Base-by-base conservation (phyloP, 345 rosid genomes). In the Isatis tinctoria region DNA sequence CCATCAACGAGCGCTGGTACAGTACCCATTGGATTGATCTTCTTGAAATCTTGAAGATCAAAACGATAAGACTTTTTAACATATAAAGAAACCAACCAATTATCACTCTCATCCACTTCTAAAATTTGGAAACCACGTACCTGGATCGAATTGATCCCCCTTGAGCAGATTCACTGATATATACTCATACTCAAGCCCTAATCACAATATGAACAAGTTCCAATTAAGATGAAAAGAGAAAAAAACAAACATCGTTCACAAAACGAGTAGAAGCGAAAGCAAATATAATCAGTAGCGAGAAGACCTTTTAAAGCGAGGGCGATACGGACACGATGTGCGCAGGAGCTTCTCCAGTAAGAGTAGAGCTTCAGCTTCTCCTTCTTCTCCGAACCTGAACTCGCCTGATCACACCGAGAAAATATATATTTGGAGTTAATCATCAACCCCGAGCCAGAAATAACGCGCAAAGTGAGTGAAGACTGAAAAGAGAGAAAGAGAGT, bases 1-100 rank as follows among this genome's bases (percentile, higher is more conserved):
- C 94, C 98, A 80, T 93, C 97, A 4, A 81, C 86, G 65, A 91
- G 85, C 1, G 73, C 89, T 10, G 96, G 96, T 48, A 93, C 94
- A 62, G 83, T 86, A 4, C 94, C 89, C 72, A 89, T 75, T n/a
- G 98, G 97, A 69, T 87, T 93, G 52, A 93, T 79, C 88, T 83
- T 80, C 69, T 58, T 61, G 74, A 86, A 89, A 54, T 86, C 98
- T 93, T 74, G 2, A 72, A 26, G 26, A 43, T 30, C 57, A 73
- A 66, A 45, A 64, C 43, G 8, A 35, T n/a, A 35, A 4, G 28
- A 2, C 10, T 53, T 52, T 52, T 41, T 33, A 47, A 13, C 74
- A 52, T 44, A 26, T 26, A 35, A 22, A 60, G 40, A 48, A 61
- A 16, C 70, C 70, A 32, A 69, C 2, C 35, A 58, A 4, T 20